Conservation (phyloP, 2,329 filamentous ascomycete species). For the Penicillium sp. region DNA sequence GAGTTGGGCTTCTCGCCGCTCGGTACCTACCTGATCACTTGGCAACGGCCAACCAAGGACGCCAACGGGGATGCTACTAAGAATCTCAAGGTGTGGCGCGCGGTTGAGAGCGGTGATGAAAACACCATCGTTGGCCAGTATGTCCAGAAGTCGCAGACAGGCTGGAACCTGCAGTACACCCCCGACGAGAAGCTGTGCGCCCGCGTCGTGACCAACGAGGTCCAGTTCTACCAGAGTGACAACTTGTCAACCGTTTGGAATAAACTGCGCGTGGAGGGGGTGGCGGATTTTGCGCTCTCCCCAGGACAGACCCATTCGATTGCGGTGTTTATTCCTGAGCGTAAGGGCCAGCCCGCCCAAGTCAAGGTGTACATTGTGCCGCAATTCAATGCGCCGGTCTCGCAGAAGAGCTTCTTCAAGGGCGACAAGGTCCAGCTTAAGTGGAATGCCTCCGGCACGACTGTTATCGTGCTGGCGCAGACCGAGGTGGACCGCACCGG, state of each 20-base stretch:
- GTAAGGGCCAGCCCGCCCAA: constrained; percentile 90
- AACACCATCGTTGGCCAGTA: constrained; percentile 76
- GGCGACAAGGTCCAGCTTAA: constrained; percentile 98
- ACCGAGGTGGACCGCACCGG: constrained; percentile 98
- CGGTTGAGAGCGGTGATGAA: constrained; percentile 67
- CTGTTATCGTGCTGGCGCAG: constrained; percentile 89
- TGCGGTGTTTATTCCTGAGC: constrained; percentile 92
- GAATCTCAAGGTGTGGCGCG: constrained; percentile 96
- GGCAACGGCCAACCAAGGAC: constrained; percentile 91
- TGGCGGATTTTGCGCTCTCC: constrained; percentile 83
- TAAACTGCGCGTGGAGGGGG: constrained; percentile 89
- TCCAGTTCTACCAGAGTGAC: constrained; percentile 91
- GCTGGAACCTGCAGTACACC: constrained; percentile 98
- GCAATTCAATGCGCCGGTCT: constrained; percentile 77
- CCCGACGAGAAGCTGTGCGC: constrained; percentile 91
- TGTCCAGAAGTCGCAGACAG: constrained; percentile 92
- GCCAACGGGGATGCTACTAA: constrained; percentile 90
- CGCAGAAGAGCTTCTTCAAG: constrained; percentile 99
- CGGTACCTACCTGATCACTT: constrained; percentile 92
- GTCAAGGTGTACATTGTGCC: constrained; percentile 95
- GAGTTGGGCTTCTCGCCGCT: constrained; percentile 92
- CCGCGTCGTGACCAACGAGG: constrained; percentile 91
- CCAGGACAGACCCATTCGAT: constrained; percentile 88
- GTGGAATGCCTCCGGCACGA: constrained; percentile 93
- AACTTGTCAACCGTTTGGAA: constrained; percentile 89